phyloP scores from a whole-genome alignment of 1,284 basidiomycete species.

The Thecaphora thlaspeos region DNA sequence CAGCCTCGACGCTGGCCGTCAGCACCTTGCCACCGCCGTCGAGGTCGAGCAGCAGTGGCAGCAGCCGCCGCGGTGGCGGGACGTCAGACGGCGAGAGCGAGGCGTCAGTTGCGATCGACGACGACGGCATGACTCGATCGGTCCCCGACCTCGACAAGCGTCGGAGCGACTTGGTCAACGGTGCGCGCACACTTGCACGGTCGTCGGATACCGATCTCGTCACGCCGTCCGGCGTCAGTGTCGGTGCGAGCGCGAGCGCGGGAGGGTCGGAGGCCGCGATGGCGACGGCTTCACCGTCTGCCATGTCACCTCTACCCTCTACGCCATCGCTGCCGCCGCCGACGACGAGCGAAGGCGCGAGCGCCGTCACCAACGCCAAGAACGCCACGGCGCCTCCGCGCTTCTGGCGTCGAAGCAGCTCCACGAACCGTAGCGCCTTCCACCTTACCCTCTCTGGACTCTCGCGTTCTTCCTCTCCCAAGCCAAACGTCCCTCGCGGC shows the following conservation, averaged over 20 bases:
- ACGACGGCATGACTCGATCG: slow-evolving; percentile 47
- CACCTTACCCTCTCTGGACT: slow-evolving; percentile 30
- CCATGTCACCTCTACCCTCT: neutral
- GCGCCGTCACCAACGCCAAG: neutral
- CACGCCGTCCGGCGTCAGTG: no score
- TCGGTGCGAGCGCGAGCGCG: no score
- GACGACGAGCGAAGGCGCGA: no score
- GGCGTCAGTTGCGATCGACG: slow-evolving; percentile 10
- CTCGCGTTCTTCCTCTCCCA: slow-evolving; percentile 15
- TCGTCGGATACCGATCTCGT: neutral
- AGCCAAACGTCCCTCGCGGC: neutral
- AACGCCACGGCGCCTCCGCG: slow-evolving; percentile 7
- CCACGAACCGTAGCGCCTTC: slow-evolving; percentile 20
- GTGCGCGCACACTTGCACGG: neutral
- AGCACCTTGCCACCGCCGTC: neutral
- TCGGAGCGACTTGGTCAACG: neutral
- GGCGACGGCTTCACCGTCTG: neutral
- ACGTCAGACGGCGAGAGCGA: slow-evolving; percentile 21
- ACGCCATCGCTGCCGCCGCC: neutral
- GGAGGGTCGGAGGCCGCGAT: no score
- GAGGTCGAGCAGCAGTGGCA: neutral
- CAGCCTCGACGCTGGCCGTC: neutral
- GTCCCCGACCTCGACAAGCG: slow-evolving; percentile 38
- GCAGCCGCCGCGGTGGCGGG: neutral
- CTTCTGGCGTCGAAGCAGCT: slow-evolving; percentile 32